A percentile compares a stretch with the other conserved stretches of the same genome.
Evolutionary conservation across 2,329 filamentous ascomycete species (phyloP).

Genomic region (Westerdykella sp.): DNA sequence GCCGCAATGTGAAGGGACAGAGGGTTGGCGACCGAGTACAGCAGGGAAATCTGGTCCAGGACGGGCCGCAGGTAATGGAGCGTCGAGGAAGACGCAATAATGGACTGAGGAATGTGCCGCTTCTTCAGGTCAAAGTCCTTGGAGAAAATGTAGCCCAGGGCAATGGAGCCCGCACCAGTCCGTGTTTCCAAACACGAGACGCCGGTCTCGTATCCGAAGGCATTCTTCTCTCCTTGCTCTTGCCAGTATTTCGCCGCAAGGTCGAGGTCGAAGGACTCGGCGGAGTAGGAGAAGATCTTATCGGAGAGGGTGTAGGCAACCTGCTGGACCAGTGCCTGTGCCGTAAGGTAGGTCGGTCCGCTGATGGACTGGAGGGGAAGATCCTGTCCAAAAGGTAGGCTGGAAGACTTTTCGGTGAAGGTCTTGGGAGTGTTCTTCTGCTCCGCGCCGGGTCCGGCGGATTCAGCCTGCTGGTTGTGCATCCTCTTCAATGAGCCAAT

Average conservation of each 20-base stretch:
- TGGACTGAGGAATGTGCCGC: slow-evolving; percentile 83
- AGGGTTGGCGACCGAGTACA: slow-evolving; percentile 88
- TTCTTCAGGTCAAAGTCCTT: slow-evolving; percentile 91
- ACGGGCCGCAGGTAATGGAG: slow-evolving; percentile 73
- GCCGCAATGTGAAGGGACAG: slow-evolving; percentile 90
- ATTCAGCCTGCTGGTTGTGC: slow-evolving; percentile 35
- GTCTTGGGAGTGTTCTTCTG: slow-evolving; percentile 21
- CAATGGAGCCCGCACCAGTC: slow-evolving; percentile 81
- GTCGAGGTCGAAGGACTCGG: slow-evolving; percentile 88
- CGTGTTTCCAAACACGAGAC: slow-evolving; percentile 80
- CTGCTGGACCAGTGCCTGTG: slow-evolving; percentile 91
- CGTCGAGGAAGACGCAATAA: slow-evolving; percentile 79
- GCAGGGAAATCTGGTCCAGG: slow-evolving; percentile 82
- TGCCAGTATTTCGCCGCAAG: slow-evolving; percentile 75
- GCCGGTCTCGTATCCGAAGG: slow-evolving; percentile 70
- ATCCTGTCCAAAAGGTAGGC: slow-evolving; percentile 49
- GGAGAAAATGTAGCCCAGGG: slow-evolving; percentile 95
- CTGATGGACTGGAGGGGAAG: slow-evolving; percentile 56
- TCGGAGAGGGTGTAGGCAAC: slow-evolving; percentile 92
- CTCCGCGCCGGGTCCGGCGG: slow-evolving; percentile 31
- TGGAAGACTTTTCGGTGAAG: slow-evolving; percentile 42
- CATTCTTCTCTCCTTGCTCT: slow-evolving; percentile 63
- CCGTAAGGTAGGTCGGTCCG: slow-evolving; percentile 87
- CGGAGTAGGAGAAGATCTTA: slow-evolving; percentile 96
- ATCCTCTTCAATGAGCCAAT: slow-evolving; percentile 14